Evolutionary conservation across 2,329 filamentous ascomycete species (phyloP).

Genomic region (Sporothrix mexicana): DNA sequence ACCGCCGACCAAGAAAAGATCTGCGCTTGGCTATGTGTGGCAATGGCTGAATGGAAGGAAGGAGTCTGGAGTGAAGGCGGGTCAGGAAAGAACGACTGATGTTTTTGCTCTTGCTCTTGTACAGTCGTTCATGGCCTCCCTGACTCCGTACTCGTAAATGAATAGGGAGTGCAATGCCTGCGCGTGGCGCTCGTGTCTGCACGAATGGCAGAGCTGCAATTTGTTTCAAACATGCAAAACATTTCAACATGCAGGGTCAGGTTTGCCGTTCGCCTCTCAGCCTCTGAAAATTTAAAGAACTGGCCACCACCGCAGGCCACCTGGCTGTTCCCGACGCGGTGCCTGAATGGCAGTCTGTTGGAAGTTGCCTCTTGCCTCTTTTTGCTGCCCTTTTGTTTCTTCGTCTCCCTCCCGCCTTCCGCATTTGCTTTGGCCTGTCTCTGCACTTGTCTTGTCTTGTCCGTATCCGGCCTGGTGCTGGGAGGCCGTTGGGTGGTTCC

Average conservation of each 20-base stretch:
- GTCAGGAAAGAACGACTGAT: background rate
- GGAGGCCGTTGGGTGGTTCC: no score
- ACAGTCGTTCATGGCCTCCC: no score
- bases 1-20: slow-evolving; percentile 22
- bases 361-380: background rate
- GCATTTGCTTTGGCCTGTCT: background rate
- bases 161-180: slow-evolving; percentile 4
- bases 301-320: background rate
- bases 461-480: background rate
- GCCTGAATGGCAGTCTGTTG: slow-evolving; percentile 2
- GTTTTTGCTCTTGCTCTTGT: background rate
- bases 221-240: slow-evolving; percentile 5
- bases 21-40: slow-evolving; percentile 22
- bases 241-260: background rate
- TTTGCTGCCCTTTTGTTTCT: background rate
- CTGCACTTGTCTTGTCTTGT: background rate
- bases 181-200: slow-evolving; percentile 14
- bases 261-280: no score
- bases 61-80: background rate
- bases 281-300: background rate
- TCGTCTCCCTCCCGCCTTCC: background rate
- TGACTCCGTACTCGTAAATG: background rate
- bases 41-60: slow-evolving; percentile 9
- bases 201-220: slow-evolving; percentile 13
- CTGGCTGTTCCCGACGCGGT: slow-evolving; percentile 11